These are phyloP conservation scores for Bidens hawaiensis DNA, from an alignment of 140 eudicot genomes.

Conservation along the genomic window DNA sequence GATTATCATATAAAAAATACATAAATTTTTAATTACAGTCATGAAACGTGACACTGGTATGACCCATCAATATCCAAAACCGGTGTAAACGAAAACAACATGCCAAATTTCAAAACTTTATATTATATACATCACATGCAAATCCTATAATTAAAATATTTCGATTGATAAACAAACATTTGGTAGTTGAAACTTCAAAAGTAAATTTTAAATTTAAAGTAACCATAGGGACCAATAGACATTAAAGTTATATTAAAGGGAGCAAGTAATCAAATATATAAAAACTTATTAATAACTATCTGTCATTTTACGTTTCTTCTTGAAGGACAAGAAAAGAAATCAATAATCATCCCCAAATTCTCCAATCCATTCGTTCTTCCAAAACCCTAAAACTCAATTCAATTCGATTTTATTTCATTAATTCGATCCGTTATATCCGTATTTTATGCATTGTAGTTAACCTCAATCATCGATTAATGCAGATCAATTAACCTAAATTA, in stretches of 20 bases:
- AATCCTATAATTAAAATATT: too few relatives aligned
- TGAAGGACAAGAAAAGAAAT: slow-evolving; percentile 31
- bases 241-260: not conserved
- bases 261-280: not conserved
- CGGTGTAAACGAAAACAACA: not conserved
- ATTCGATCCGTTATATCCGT: not conserved
- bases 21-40: too few relatives aligned
- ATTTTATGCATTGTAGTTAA: not conserved
- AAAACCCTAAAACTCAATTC: slow-evolving; percentile 24
- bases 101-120: too few relatives aligned
- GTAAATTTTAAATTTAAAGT: not conserved
- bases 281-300: not conserved
- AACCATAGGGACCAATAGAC: slow-evolving; percentile 2
- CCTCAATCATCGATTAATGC: slow-evolving; percentile 23
- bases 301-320: slow-evolving; percentile 17
- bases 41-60: too few relatives aligned
- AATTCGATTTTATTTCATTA: not conserved
- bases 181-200: too few relatives aligned
- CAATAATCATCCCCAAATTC: slow-evolving; percentile 5
- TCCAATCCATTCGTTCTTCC: slow-evolving; percentile 18
- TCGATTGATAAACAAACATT: too few relatives aligned
- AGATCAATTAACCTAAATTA: slow-evolving; percentile 7
- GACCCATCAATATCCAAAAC: too few relatives aligned
- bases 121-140: too few relatives aligned
- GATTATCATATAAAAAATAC: too few relatives aligned